Percentiles rank a stretch among this genome's conserved stretches.
Evolutionary conservation across 2,329 filamentous ascomycete species (phyloP).

Genomic region (Pseudogymnoascus sp.): DNA sequence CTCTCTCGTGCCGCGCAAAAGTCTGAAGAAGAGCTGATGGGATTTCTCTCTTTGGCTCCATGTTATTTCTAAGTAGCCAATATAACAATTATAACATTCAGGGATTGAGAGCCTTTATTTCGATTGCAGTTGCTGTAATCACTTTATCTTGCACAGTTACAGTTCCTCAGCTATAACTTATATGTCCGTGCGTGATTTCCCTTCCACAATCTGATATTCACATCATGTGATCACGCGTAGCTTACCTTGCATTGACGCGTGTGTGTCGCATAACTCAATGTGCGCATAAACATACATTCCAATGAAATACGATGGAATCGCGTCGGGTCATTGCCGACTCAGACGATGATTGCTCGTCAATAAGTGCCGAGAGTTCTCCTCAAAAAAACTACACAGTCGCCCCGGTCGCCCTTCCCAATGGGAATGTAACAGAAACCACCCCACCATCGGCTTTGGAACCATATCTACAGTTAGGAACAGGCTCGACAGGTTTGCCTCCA

Average conservation of each 20-base stretch:
- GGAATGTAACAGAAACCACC: not conserved
- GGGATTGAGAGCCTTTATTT: no score
- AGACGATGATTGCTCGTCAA: conserved; percentile 23
- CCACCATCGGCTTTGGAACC: not conserved
- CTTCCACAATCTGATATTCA: not conserved
- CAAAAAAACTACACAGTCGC: not conserved
- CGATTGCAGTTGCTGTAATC: no score
- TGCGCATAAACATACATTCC: not conserved
- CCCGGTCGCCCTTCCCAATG: not conserved
- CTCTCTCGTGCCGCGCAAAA: not conserved
- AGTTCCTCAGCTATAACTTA: not conserved
- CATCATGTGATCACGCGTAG: not conserved
- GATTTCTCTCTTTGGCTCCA: no score
- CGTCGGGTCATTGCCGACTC: conserved; percentile 30
- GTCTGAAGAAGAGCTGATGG: no score
- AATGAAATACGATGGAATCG: conserved; percentile 21
- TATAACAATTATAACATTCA: no score
- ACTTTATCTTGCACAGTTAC: no score
- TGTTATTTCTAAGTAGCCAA: no score
- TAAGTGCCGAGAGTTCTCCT: conserved; percentile 8
- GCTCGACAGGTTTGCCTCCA: conserved; percentile 8
- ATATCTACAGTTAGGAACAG: conserved; percentile 1
- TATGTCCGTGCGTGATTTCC: not conserved
- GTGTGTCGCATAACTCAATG: not conserved
- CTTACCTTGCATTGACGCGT: not conserved